Evolutionary conservation across 108 stramenopile species (phyloP).

Genomic region (Cyclotella cryptica): DNA sequence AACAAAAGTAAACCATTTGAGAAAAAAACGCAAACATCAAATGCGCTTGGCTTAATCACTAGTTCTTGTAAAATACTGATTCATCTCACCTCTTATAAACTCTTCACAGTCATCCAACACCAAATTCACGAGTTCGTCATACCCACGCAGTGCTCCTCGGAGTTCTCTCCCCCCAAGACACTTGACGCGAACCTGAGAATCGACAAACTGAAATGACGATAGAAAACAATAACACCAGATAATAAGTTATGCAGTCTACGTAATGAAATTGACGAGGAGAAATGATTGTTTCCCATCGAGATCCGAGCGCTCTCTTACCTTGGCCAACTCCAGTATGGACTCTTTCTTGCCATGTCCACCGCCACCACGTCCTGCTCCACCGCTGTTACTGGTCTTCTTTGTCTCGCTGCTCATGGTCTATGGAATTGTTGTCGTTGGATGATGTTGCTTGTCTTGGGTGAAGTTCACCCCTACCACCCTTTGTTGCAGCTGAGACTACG

Average conservation of each 20-base stretch:
- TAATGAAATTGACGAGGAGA: background rate
- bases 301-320: slow-evolving; percentile 26
- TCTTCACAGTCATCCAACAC: slow-evolving; percentile 89
- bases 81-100: slow-evolving; percentile 71
- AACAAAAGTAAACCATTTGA: background rate
- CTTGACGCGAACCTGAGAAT: slow-evolving; percentile 81
- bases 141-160: slow-evolving; percentile 75
- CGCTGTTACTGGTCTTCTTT: slow-evolving; percentile 4
- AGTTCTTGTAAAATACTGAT: background rate
- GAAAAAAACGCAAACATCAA: background rate
- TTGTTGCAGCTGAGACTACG: too few species aligned
- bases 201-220: slow-evolving; percentile 58
- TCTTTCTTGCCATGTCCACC: slow-evolving; percentile 71
- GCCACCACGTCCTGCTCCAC: slow-evolving; percentile 40
- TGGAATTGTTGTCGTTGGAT: background rate
- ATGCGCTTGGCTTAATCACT: too few species aligned
- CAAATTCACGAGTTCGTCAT: slow-evolving; percentile 90
- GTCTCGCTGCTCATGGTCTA: slow-evolving; percentile 13
- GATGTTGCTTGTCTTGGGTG: too few species aligned
- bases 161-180: slow-evolving; percentile 86
- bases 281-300: background rate
- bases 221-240: background rate
- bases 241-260: background rate
- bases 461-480: too few species aligned
- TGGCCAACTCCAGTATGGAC: slow-evolving; percentile 84